Evolutionary conservation across 768 basidiomycete genomes (phyloP).

Genomic region (Lanmaoa rubissima): DNA sequence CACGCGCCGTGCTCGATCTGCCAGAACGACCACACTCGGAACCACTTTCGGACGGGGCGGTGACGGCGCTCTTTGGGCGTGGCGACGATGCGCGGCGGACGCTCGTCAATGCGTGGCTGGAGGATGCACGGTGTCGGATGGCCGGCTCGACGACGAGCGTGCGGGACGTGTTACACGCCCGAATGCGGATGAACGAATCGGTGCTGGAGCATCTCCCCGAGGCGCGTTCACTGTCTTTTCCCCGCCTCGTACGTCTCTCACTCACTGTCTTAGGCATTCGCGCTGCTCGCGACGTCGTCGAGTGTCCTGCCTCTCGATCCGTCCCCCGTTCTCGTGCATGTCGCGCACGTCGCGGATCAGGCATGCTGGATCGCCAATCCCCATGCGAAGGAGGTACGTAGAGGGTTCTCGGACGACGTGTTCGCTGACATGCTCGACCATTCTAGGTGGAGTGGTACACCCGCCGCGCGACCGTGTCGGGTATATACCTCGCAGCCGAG

Average conservation of each 20-base stretch:
- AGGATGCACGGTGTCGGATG: constrained; percentile 61
- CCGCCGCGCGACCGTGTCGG: constrained; percentile 60
- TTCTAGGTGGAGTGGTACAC: constrained; percentile 71
- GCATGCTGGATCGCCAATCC: constrained; percentile 64
- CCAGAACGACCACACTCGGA: constrained; percentile 45
- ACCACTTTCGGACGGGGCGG: constrained; percentile 68
- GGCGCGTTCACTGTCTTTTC: constrained; percentile 34
- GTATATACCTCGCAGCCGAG: constrained; percentile 74
- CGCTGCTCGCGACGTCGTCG: constrained; percentile 57
- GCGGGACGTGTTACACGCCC: constrained; percentile 49
- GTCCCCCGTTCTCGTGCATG: constrained; percentile 58
- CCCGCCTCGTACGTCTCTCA: neutral
- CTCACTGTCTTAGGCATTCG: constrained; percentile 58
- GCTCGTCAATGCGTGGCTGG: constrained; percentile 72
- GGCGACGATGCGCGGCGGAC: constrained; percentile 64
- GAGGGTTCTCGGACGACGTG: neutral
- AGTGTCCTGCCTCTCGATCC: constrained; percentile 55
- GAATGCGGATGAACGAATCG: constrained; percentile 66
- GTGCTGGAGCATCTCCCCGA: constrained; percentile 66
- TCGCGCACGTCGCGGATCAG: constrained; percentile 60
- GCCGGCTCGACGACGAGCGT: constrained; percentile 30
- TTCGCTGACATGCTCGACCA: neutral
- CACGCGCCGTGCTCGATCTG: constrained; percentile 59
- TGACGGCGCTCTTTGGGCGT: constrained; percentile 69
- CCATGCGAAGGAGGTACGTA: constrained; percentile 53